Evolutionary conservation across 2,329 filamentous ascomycete species (phyloP), one percentile per base, ranked within the genome.

Genomic region (Neofusicoccum kwambonambiense): DNA sequence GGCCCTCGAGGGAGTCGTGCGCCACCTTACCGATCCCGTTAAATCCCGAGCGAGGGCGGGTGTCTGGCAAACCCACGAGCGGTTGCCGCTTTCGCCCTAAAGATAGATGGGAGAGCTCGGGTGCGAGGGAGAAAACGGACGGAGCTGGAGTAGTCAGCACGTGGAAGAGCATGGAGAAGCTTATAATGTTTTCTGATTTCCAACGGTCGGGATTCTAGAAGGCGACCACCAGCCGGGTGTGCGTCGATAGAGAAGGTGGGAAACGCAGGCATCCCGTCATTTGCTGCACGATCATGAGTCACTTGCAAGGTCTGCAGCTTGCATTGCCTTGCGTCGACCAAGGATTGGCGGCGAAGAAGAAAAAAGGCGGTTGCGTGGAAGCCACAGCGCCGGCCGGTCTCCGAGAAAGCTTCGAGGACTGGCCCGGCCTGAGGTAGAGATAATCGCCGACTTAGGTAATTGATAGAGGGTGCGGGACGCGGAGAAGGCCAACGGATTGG

Each of bases 391-490:
- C 56, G 56, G 56, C 27, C 8, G 45, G 56, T 37, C 41, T 44
- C 56, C 56, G 56, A 45, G 42, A 60, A 47, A 60, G 15, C n/a
- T 6, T 60, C 56, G 56, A 45, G 15, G 39, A 44, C 19, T 22
- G 19, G 31, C 9, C 12, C 5, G 19, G 19, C 41, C 51, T 57
- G 52, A 44, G 39, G 52, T 22, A 31, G 31, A 22, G 13, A 11
- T 39, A 47, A 34, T 19, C 56, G 39, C 41, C 56, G 56, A 47
- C n/a, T 47, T 60, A 45, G 56, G 56, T 45, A 47, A 60, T 60
- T 60, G 56, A 47, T 17, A 37, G 42, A 47, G 41, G 11, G 31
- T 9, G 27, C 22, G 11, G 11, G 41, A 47, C 12, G 17, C 9
- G 22, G 39, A 44, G 39, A 39, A 44, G 54, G 22, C 51, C 35